These are phyloP conservation scores for Morella rubra DNA, from an alignment of 306 rosid genomes.

Conservation along the genomic window DNA sequence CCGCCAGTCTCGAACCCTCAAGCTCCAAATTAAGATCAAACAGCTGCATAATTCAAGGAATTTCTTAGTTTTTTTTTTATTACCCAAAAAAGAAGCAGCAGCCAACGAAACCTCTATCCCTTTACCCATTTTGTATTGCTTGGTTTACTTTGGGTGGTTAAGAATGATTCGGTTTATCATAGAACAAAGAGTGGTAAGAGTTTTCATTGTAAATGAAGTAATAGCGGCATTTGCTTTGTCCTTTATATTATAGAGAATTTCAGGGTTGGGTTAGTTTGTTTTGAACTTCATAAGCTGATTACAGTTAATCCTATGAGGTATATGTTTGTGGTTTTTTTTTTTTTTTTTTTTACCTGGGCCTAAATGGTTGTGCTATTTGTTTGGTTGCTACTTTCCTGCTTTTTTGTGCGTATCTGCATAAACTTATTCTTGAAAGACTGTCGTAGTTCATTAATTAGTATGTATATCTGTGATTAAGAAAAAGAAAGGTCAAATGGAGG, in stretches of 20 bases:
- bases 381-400: not conserved
- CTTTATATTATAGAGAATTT: constrained; percentile 23
- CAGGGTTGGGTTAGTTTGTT: constrained; percentile 39
- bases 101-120: constrained; percentile 6
- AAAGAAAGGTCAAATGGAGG: not conserved
- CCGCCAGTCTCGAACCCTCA: not conserved
- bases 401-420: not conserved
- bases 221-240: constrained; percentile 18
- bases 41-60: not conserved
- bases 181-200: constrained; percentile 21
- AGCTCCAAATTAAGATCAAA: not conserved
- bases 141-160: constrained; percentile 13
- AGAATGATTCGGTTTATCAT: constrained; percentile 18
- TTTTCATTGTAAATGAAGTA: constrained; percentile 25
- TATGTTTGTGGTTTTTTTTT: too few relatives aligned
- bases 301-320: not conserved
- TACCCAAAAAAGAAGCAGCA: not conserved
- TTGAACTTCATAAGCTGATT: constrained; percentile 17
- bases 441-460: not conserved
- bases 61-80: not conserved
- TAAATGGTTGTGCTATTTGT: constrained; percentile 10
- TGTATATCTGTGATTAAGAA: not conserved
- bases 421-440: not conserved
- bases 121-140: constrained; percentile 5
- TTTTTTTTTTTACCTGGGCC: too few relatives aligned